These are phyloP conservation scores for Microascus cirrosus DNA, from an alignment of 2,329 filamentous ascomycete genomes.

Conservation along the genomic window DNA sequence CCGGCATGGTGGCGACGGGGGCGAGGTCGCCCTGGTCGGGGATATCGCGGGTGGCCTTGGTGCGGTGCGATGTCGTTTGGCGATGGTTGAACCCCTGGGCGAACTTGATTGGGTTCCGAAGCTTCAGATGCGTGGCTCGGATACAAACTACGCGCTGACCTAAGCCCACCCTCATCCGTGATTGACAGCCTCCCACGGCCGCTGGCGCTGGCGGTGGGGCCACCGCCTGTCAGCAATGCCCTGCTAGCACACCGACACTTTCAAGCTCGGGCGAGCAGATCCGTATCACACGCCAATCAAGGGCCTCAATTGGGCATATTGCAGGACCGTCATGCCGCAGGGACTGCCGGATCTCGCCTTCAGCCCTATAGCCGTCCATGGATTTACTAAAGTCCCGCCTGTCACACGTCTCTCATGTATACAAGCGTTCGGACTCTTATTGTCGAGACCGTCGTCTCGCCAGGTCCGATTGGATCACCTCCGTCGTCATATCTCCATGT, in stretches of 20 bases:
- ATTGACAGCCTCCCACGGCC: no score
- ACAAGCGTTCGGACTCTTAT: background rate
- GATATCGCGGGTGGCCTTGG: background rate
- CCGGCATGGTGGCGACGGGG: constrained; percentile 55
- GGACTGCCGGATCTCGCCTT: background rate
- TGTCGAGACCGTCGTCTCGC: no score
- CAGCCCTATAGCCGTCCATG: background rate
- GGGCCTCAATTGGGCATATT: background rate
- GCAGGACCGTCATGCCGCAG: background rate
- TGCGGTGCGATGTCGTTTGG: background rate
- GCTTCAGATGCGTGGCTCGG: background rate
- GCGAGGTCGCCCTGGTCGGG: background rate
- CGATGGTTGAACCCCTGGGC: background rate
- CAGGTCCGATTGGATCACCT: no score
- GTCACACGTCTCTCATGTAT: background rate
- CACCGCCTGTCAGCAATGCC: no score
- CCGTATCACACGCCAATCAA: background rate
- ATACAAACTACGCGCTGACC: background rate
- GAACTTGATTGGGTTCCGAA: background rate
- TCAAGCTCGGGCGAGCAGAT: no score
- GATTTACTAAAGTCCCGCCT: background rate
- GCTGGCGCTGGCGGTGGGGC: no score
- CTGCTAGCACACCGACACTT: no score
- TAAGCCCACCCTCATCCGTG: no score
- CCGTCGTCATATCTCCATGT: no score